A percentile compares a stretch with the other conserved stretches of the same genome.
Conservation (phyloP, 2,329 filamentous ascomycete species). For the Bipolaris bicolor region DNA sequence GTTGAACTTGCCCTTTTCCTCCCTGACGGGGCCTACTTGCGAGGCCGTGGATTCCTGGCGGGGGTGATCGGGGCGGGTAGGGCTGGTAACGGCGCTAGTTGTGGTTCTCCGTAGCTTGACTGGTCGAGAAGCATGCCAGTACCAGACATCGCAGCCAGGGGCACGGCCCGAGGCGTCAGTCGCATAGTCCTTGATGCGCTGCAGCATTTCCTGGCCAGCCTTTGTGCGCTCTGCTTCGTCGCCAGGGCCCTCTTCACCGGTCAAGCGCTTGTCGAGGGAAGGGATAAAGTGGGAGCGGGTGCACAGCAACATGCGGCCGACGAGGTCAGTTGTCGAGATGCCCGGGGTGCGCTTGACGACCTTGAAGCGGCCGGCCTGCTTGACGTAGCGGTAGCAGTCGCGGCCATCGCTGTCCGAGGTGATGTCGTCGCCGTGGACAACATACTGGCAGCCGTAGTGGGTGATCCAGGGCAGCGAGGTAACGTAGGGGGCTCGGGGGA, state of each 20-base stretch:
- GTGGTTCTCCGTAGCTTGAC: constrained; percentile 47
- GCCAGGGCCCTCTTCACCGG: constrained; percentile 74
- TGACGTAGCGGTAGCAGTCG: constrained; percentile 98
- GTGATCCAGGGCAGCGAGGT: constrained; percentile 92
- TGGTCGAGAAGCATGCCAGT: constrained; percentile 68
- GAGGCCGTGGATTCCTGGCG: constrained; percentile 49
- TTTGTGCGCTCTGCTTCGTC: constrained; percentile 69
- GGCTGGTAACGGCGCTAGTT: constrained; percentile 23
- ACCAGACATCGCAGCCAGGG: constrained; percentile 84
- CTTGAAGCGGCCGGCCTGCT: constrained; percentile 90
- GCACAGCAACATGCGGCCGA: constrained; percentile 95
- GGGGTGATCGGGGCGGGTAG: constrained; percentile 26
- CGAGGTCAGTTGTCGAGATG: constrained; percentile 97
- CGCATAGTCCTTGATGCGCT: constrained; percentile 83
- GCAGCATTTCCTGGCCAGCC: constrained; percentile 71
- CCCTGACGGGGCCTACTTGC: constrained; percentile 45
- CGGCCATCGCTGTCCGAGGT: constrained; percentile 92
- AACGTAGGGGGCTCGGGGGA: constrained; percentile 90
- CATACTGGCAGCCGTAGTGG: constrained; percentile 93
- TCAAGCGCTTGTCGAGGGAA: constrained; percentile 71
- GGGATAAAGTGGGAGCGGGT: constrained; percentile 94
- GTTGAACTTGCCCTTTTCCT: constrained; percentile 70
- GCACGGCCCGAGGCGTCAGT: constrained; percentile 81
- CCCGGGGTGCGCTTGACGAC: constrained; percentile 95
- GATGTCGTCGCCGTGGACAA: constrained; percentile 96